Conservation (phyloP, 2,329 filamentous ascomycete genomes). For the Arthrobotrys megalospora region DNA sequence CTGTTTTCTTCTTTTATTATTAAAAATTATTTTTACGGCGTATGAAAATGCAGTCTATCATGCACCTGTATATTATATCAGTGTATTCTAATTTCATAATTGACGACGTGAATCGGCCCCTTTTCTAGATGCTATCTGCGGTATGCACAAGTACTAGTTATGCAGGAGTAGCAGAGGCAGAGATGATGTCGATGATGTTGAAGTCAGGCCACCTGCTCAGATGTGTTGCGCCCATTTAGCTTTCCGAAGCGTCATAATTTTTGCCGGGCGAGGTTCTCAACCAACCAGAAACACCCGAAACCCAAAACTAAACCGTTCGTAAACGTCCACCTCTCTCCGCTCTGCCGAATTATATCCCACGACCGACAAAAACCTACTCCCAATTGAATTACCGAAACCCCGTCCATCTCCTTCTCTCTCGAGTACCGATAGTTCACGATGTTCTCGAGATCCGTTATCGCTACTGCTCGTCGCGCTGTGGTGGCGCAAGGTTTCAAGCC, state of each 20-base stretch:
- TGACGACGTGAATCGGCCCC: background rate
- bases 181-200: conserved; percentile 21
- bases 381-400: conserved; percentile 11
- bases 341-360: conserved; percentile 29
- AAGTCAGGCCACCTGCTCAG: conserved; percentile 54
- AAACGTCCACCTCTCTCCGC: conserved; percentile 53
- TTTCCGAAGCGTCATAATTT: conserved; percentile 60
- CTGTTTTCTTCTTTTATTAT: background rate
- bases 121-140: too few relatives aligned
- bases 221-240: conserved; percentile 41
- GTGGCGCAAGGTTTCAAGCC: conserved; percentile 50
- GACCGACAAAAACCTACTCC: conserved; percentile 4
- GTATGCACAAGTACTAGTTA: too few relatives aligned
- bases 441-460: conserved; percentile 57
- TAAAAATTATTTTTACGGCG: conserved; percentile 38
- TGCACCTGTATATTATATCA: conserved; percentile 51
- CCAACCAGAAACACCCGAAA: conserved; percentile 58
- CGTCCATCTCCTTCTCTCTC: background rate
- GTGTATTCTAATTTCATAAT: conserved; percentile 10
- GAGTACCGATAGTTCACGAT: conserved; percentile 14
- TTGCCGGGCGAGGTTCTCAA: conserved; percentile 32
- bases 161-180: too few relatives aligned
- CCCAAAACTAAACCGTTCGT: conserved; percentile 7
- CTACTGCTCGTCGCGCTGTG: conserved; percentile 52
- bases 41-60: conserved; percentile 30